A percentile compares a stretch with the other conserved stretches of the same genome.
Conservation (phyloP, 2,329 filamentous ascomycete species). For the Cryphonectria radicalis region DNA sequence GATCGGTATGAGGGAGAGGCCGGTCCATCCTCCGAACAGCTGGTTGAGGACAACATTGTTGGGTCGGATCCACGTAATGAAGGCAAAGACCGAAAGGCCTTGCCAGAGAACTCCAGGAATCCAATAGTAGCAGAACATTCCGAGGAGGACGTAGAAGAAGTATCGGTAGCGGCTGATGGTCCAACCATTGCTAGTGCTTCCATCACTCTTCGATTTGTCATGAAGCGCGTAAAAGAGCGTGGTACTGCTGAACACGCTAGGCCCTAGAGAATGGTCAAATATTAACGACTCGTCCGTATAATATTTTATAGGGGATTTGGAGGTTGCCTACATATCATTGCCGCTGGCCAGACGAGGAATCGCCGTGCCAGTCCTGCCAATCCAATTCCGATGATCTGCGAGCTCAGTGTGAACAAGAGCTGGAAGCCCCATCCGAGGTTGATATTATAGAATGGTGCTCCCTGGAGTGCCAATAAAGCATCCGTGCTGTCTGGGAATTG, state of each 20-base stretch:
- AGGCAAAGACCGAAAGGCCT: conserved; percentile 52
- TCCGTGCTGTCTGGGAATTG: conserved; percentile 43
- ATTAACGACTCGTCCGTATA: neutral
- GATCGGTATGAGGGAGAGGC: conserved; percentile 47
- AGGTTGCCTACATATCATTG: conserved; percentile 50
- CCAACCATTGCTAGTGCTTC: conserved; percentile 49
- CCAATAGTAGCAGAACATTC: conserved; percentile 52
- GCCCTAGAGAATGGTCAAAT: conserved; percentile 18
- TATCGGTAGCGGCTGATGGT: conserved; percentile 50
- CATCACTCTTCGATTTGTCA: conserved; percentile 46
- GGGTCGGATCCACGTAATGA: conserved; percentile 52
- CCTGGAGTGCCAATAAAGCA: conserved; percentile 45
- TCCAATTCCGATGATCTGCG: conserved; percentile 57
- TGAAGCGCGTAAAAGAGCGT: conserved; percentile 52
- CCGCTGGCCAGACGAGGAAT: conserved; percentile 53
- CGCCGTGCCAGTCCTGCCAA: conserved; percentile 53
- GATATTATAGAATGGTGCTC: conserved; percentile 46
- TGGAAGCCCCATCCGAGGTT: conserved; percentile 54
- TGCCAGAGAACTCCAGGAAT: conserved; percentile 27
- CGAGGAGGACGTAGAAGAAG: conserved; percentile 47
- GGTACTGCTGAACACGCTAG: conserved; percentile 49
- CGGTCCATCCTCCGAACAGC: conserved; percentile 52
- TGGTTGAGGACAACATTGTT: conserved; percentile 53
- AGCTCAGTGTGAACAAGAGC: conserved; percentile 52
- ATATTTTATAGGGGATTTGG: no score